These are phyloP conservation scores for Noccaea bulbosa DNA, from an alignment of 345 rosid species.

Conservation along the genomic window DNA sequence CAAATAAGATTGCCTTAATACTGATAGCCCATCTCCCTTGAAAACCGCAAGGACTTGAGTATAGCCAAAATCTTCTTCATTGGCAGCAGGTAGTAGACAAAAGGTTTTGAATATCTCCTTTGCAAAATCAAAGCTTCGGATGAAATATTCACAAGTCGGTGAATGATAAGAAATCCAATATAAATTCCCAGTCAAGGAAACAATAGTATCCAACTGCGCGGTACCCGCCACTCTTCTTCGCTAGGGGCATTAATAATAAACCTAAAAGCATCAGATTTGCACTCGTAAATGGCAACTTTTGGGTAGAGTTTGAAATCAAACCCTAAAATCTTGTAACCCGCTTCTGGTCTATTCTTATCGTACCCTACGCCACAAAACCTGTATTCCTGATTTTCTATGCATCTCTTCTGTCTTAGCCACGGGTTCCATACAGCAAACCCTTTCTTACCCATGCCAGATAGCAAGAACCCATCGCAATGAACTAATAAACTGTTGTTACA, in stretches of 20 bases:
- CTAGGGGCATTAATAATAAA: background rate
- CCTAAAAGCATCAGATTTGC: background rate
- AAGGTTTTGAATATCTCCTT: background rate
- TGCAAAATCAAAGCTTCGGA: background rate
- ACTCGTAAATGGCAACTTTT: background rate
- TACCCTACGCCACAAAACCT: background rate
- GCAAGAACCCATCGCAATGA: conserved; percentile 3
- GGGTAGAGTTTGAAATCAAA: background rate
- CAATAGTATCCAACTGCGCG: background rate
- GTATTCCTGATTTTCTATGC: background rate
- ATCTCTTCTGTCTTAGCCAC: background rate
- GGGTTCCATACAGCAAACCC: background rate
- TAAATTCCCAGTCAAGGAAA: background rate
- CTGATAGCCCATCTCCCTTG: background rate
- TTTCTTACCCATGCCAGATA: background rate
- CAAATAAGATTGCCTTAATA: background rate
- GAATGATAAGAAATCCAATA: background rate
- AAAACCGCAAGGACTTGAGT: background rate
- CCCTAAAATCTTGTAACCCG: background rate
- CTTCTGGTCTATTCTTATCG: background rate
- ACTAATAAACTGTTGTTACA: background rate
- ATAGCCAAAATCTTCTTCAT: background rate
- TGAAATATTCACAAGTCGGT: background rate
- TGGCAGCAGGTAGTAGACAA: background rate
- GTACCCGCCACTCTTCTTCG: background rate